These are phyloP conservation scores for Metarhizium anisopliae DNA, from an alignment of 2,329 filamentous ascomycete species.

Conservation along the genomic window DNA sequence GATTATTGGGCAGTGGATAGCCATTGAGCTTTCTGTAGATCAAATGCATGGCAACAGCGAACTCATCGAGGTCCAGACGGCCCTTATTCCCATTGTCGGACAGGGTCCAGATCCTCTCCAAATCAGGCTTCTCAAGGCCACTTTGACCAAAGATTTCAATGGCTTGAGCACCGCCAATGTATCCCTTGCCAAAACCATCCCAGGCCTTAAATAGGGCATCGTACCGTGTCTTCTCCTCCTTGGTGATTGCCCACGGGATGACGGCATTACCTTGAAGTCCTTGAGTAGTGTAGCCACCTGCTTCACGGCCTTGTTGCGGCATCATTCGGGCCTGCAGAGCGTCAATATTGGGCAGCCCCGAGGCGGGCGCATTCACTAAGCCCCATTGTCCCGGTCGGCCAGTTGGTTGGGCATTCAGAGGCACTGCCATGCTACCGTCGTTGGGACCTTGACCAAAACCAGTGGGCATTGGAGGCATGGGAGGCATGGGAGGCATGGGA, in stretches of 20 bases:
- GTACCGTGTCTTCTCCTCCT: conserved; percentile 96
- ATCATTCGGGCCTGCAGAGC: conserved; percentile 90
- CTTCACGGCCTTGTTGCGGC: conserved; percentile 88
- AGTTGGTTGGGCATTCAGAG: conserved; percentile 87
- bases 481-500: conserved; percentile 84
- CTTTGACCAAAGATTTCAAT: conserved; percentile 98
- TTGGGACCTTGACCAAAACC: conserved; percentile 42
- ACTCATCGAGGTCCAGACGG: conserved; percentile 89
- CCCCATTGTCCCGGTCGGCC: conserved; percentile 94
- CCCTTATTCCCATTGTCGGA: conserved; percentile 92
- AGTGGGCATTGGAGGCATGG: conserved; percentile 69
- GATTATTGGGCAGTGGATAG: conserved; percentile 77
- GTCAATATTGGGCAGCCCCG: conserved; percentile 87
- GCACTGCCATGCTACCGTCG: conserved; percentile 51
- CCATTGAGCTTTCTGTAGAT: conserved; percentile 97
- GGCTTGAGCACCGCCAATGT: conserved; percentile 82
- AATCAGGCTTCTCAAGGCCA: conserved; percentile 79
- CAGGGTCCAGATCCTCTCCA: conserved; percentile 91
- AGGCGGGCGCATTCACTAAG: conserved; percentile 87
- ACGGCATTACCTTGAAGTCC: conserved; percentile 89
- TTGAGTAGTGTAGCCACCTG: conserved; percentile 70
- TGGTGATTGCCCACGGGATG: conserved; percentile 97
- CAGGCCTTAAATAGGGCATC: conserved; percentile 91
- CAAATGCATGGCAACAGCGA: conserved; percentile 96
- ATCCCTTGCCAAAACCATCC: conserved; percentile 91